These are phyloP conservation scores for Pythium phragmitis DNA, from an alignment of 352 stramenopile species.

Conservation along the genomic window DNA sequence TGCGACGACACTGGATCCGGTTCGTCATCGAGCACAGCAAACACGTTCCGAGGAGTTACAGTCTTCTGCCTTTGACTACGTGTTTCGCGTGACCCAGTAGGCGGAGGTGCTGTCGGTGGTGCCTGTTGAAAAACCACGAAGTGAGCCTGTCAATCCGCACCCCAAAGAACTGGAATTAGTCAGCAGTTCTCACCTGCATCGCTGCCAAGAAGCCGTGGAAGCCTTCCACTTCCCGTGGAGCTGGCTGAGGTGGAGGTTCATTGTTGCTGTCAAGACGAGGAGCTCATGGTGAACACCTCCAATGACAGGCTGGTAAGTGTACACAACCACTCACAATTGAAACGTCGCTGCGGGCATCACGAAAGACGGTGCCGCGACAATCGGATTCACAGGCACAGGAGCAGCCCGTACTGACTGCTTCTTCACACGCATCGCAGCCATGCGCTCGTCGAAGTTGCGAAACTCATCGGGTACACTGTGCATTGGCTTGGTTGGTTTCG, in stretches of 20 bases:
- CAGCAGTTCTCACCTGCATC: conserved; percentile 34
- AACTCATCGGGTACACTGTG: conserved; percentile 52
- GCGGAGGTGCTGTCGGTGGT: conserved; percentile 13
- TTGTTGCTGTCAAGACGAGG: conserved; percentile 4
- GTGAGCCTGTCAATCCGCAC: not conserved
- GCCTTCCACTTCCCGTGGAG: conserved; percentile 51
- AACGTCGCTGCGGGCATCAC: conserved; percentile 67
- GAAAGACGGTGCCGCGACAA: conserved; percentile 53
- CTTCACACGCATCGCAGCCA: conserved; percentile 36
- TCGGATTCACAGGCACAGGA: conserved; percentile 24
- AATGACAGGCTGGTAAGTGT: not conserved
- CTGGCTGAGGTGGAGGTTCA: not conserved
- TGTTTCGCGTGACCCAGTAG: conserved; percentile 7
- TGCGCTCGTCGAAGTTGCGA: conserved; percentile 78
- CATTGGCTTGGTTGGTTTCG: conserved; percentile 31
- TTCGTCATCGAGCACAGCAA: conserved; percentile 56
- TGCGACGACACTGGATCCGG: conserved; percentile 29
- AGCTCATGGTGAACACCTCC: not conserved
- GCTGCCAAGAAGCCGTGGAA: conserved; percentile 71
- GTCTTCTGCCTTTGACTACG: conserved; percentile 30
- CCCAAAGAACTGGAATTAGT: not conserved
- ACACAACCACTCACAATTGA: conserved; percentile 49
- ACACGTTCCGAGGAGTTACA: conserved; percentile 54
- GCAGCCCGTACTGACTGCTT: conserved; percentile 31
- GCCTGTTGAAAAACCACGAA: not conserved